Evolutionary conservation across 2,329 filamentous ascomycete genomes (phyloP).

Genomic region (Alternaria gansuensis): DNA sequence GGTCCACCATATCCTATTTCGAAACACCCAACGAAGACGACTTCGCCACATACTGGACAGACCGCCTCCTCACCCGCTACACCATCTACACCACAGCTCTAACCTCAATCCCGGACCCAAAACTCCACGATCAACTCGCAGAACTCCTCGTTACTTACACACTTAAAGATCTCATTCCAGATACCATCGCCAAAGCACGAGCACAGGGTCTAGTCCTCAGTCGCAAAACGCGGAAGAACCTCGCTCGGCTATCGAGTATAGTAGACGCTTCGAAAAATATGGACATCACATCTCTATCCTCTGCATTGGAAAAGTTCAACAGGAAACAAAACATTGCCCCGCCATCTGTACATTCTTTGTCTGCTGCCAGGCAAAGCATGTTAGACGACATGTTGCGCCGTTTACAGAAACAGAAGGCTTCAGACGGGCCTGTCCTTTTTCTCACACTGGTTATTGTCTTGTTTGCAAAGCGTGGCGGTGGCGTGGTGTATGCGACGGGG

Average conservation of each 20-base stretch:
- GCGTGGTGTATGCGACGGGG: slow-evolving; percentile 53
- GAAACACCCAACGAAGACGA: slow-evolving; percentile 42
- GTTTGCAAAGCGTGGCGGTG: slow-evolving; percentile 40
- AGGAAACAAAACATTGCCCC: slow-evolving; percentile 45
- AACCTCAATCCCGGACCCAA: slow-evolving; percentile 38
- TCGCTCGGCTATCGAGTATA: slow-evolving; percentile 38
- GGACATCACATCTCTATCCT: slow-evolving; percentile 20
- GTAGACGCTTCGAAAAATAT: slow-evolving; percentile 27
- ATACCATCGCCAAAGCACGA: slow-evolving; percentile 43
- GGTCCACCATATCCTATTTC: slow-evolving; percentile 33
- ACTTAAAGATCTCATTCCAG: slow-evolving; percentile 48
- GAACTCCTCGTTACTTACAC: slow-evolving; percentile 45
- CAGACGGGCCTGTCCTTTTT: slow-evolving; percentile 51
- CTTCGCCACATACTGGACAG: slow-evolving; percentile 47
- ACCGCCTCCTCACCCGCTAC: slow-evolving; percentile 40
- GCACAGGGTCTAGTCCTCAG: slow-evolving; percentile 44
- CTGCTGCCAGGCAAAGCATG: slow-evolving; percentile 36
- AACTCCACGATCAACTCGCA: slow-evolving; percentile 46
- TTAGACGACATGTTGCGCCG: slow-evolving; percentile 46
- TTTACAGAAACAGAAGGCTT: slow-evolving; percentile 47
- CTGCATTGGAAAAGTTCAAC: slow-evolving; percentile 45
- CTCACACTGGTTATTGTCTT: slow-evolving; percentile 49
- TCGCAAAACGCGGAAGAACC: slow-evolving; percentile 44
- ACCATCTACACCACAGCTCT: slow-evolving; percentile 42
- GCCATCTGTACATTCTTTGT: slow-evolving; percentile 13